Evolutionary conservation across 2,329 filamentous ascomycete genomes (phyloP).

Genomic region (Sodiomyces alkalinus): DNA sequence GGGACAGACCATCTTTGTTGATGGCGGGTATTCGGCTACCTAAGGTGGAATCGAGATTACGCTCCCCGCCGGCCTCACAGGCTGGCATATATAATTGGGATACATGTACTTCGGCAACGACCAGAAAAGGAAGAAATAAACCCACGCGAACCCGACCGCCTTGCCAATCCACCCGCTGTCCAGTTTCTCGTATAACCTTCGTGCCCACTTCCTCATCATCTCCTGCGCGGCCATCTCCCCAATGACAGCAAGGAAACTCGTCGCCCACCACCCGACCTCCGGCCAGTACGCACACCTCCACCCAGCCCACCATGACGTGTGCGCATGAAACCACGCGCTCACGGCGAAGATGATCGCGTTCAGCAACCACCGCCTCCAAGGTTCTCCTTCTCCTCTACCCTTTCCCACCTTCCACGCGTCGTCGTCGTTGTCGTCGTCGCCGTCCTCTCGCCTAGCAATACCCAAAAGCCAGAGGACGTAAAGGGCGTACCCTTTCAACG

Average conservation of each 20-base stretch:
- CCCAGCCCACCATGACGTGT: slow-evolving; percentile 2
- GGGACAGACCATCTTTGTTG: slow-evolving; percentile 18
- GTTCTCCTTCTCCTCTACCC: background rate
- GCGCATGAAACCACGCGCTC: slow-evolving; percentile 5
- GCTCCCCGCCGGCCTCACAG: background rate
- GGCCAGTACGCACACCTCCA: slow-evolving; percentile 2
- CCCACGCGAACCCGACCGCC: slow-evolving; percentile 4
- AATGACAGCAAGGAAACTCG: slow-evolving; percentile 2
- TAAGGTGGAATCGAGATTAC: slow-evolving; percentile 1
- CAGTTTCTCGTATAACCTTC: slow-evolving; percentile 2
- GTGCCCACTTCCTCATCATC: background rate
- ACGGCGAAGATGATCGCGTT: slow-evolving; percentile 6
- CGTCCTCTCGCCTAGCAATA: no score
- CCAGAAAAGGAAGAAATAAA: slow-evolving; percentile 4
- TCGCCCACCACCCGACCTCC: slow-evolving; percentile 5
- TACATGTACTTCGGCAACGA: slow-evolving; percentile 1
- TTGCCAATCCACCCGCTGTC: slow-evolving; percentile 1
- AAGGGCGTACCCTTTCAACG: no score
- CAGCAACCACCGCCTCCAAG: slow-evolving; percentile 6
- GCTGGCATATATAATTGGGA: background rate
- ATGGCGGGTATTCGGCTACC: slow-evolving; percentile 18
- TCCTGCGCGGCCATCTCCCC: slow-evolving; percentile 3
- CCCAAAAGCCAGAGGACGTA: no score
- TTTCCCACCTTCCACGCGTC: no score
- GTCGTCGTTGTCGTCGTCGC: no score